phyloP scores from a whole-genome alignment of 768 basidiomycete species.

The Guyanaporus albipodus region DNA sequence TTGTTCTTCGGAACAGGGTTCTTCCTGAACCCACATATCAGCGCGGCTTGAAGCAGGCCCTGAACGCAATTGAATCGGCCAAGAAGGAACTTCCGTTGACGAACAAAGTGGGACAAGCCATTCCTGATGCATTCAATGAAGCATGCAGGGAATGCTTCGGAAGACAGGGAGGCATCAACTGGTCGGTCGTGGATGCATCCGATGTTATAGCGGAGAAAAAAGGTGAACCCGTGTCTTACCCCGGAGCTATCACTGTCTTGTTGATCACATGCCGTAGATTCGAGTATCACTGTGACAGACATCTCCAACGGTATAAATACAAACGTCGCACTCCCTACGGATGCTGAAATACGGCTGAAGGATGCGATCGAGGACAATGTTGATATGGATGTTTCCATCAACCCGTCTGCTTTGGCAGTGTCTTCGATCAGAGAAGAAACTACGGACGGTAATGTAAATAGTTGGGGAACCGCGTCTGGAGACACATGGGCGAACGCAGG shows the following conservation, averaged over 20 bases:
- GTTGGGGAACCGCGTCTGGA: conserved; percentile 7
- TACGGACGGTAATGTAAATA: neutral
- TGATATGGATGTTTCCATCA: conserved; percentile 17
- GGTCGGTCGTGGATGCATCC: conserved; percentile 13
- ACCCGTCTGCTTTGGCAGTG: neutral
- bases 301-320: conserved; percentile 11
- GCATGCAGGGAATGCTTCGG: conserved; percentile 52
- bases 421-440: neutral
- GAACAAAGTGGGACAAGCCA: conserved; percentile 33
- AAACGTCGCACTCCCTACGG: conserved; percentile 21
- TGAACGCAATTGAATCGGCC: conserved; percentile 41
- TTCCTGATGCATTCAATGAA: conserved; percentile 45
- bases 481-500: conserved; percentile 13
- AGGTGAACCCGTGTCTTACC: conserved; percentile 1
- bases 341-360: conserved; percentile 22
- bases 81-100: conserved; percentile 43
- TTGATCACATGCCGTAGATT: conserved; percentile 10
- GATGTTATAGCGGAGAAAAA: conserved; percentile 4
- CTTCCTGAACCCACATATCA: conserved; percentile 48
- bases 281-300: conserved; percentile 15
- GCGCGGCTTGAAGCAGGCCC: conserved; percentile 42
- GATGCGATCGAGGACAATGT: conserved; percentile 28
- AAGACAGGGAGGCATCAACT: conserved; percentile 39
- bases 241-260: conserved; percentile 4
- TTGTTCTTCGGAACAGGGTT: conserved; percentile 52